Percentiles rank a stretch among this genome's conserved stretches.
phyloP scores from a whole-genome alignment of 2,329 filamentous ascomycete genomes.

The Ophiosphaerella korrae region DNA sequence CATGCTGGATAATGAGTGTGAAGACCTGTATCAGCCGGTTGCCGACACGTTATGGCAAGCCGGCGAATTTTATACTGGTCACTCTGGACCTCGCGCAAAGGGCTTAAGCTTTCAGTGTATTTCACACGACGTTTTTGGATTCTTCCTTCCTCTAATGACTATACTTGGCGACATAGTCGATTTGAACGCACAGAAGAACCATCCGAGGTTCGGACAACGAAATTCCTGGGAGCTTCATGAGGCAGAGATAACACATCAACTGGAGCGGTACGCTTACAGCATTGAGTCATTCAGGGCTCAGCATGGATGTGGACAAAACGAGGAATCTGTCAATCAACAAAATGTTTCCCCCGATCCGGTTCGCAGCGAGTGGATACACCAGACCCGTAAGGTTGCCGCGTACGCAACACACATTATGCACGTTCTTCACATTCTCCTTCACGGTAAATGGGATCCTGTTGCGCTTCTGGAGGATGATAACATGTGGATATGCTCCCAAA shows the following conservation, averaged over 20 bases:
- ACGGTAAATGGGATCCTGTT: slow-evolving; percentile 93
- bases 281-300: slow-evolving; percentile 68
- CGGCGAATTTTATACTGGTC: slow-evolving; percentile 70
- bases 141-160: slow-evolving; percentile 90
- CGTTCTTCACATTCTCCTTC: slow-evolving; percentile 84
- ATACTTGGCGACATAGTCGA: slow-evolving; percentile 93
- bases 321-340: slow-evolving; percentile 40
- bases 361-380: slow-evolving; percentile 75
- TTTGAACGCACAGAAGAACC: slow-evolving; percentile 84
- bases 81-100: slow-evolving; percentile 49
- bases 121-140: slow-evolving; percentile 87
- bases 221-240: slow-evolving; percentile 79
- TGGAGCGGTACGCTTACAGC: slow-evolving; percentile 82
- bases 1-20: slow-evolving; percentile 81
- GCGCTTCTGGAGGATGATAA: slow-evolving; percentile 89
- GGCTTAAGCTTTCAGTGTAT: slow-evolving; percentile 82
- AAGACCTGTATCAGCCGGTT: slow-evolving; percentile 80
- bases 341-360: slow-evolving; percentile 44
- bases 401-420: slow-evolving; percentile 96
- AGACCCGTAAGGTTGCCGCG: slow-evolving; percentile 83
- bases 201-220: slow-evolving; percentile 79
- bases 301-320: slow-evolving; percentile 44
- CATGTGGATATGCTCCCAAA: slow-evolving; percentile 88
- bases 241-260: slow-evolving; percentile 76
- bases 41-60: slow-evolving; percentile 85